phyloP scores from a whole-genome alignment of 352 stramenopile species.

The Globisporangium ultimum region DNA sequence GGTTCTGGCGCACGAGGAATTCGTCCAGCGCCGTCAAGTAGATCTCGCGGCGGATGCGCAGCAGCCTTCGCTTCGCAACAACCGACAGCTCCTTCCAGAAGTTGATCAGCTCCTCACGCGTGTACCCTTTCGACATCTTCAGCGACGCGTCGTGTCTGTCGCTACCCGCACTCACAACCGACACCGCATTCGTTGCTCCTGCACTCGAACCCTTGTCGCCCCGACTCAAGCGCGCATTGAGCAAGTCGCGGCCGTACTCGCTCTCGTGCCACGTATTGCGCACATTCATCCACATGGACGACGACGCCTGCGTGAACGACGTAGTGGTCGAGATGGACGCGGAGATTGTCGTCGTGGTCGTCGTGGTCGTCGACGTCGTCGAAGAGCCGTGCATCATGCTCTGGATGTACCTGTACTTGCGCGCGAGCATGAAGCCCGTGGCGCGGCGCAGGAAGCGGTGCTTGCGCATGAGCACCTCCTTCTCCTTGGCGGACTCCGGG shows the following conservation, averaged over 20 bases:
- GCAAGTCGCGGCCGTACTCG: constrained; percentile 12
- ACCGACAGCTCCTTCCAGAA: constrained; percentile 75
- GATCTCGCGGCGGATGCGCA: constrained; percentile 69
- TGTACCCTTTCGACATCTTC: constrained; percentile 47
- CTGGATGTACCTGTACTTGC: constrained; percentile 59
- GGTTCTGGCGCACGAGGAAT: constrained; percentile 72
- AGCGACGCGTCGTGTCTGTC: constrained; percentile 6
- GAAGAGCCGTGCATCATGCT: constrained; percentile 17
- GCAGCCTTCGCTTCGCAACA: constrained; percentile 56
- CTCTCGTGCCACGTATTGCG: constrained; percentile 20
- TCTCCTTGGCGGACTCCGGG: constrained; percentile 23
- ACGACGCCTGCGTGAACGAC: constrained; percentile 18
- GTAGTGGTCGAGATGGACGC: constrained; percentile 14
- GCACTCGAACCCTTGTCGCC: constrained; percentile 1
- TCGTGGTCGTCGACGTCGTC: constrained; percentile 3
- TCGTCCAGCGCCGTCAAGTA: constrained; percentile 68
- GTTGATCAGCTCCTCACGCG: constrained; percentile 73
- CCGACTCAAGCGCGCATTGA: constrained; percentile 9
- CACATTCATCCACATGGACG: constrained; percentile 21
- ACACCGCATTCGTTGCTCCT: constrained; percentile 21
- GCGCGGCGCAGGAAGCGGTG: constrained; percentile 60
- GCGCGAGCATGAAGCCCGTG: constrained; percentile 68
- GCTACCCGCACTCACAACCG: neutral
- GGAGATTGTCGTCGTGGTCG: constrained; percentile 11
- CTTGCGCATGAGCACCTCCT: constrained; percentile 51